Evolutionary conservation across 305 asterid genomes (phyloP), one percentile per base, ranked within the genome.

Genomic region (Fraxinus angustifolia): DNA sequence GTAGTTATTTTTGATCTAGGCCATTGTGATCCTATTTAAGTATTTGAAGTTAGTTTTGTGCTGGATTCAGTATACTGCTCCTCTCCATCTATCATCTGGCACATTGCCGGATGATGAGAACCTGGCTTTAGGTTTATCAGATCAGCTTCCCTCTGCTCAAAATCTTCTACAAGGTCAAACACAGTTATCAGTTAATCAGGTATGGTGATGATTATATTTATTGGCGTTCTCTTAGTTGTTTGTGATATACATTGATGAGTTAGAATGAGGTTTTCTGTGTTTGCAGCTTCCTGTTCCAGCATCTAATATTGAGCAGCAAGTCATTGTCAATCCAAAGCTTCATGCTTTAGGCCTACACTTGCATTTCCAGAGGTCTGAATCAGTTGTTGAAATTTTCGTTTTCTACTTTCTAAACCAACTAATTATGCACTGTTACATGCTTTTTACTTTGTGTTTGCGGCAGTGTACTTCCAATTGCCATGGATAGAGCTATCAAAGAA

Each of bases 401-500:
- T 81, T 73, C 53, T 76, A 68, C 78, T 42, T 40, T 77, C 16
- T 33, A 77, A 33, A 62, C 38, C 38, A 38, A 40, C 36, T 2
- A 60, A 40, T 40, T 5, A 26, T 60, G 68, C 40, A 56, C 16
- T 50, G 6, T 79, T 58, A 6, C 71, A 21, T 23, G 1, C 75
- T 23, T 23, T 23, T 65, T 48, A 11, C 70, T 26, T 70, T 11
- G 12, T 82, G 58, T 85, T 86, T 88, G 84, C 83, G 83, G 76
- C 91, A 94, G 98, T 79, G 91, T 92, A 21, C 98, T 96, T 82
- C 98, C 98, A 75, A 83, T 89, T 81, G 92, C 98, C 42, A 94
- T 96, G 95, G 98, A 96, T 83, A 86, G 94, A 87, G 98, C 99
- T 80, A 96, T 96, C 83, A 96, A 91, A 81, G 99, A 96, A 90